A percentile compares a stretch with the other conserved stretches of the same genome.
Conservation (phyloP, 345 rosid genomes). For the Erodium maritimum region DNA sequence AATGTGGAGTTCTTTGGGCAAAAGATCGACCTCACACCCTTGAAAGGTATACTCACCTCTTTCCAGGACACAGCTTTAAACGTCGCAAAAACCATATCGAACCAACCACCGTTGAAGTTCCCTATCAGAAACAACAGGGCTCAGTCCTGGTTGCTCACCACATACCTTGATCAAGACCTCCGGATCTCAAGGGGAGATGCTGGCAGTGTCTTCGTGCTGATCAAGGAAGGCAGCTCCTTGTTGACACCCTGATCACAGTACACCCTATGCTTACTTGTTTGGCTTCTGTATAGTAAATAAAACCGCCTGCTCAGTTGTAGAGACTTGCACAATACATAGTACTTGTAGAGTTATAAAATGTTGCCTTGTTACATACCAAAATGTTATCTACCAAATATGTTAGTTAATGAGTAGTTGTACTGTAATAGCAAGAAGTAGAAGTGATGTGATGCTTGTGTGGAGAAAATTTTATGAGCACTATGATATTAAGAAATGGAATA, state of each 20-base stretch:
- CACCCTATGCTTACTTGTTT: background rate
- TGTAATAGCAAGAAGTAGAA: no score
- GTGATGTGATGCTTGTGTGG: no score
- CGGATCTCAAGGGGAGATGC: slow-evolving; percentile 83
- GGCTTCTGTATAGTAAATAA: no score
- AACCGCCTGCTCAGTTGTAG: no score
- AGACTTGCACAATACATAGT: no score
- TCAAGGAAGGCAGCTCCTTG: slow-evolving; percentile 77
- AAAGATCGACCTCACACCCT: slow-evolving; percentile 55
- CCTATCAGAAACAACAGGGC: slow-evolving; percentile 49
- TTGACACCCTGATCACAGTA: slow-evolving; percentile 24
- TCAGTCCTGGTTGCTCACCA: slow-evolving; percentile 79
- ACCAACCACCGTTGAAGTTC: slow-evolving; percentile 79
- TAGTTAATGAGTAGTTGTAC: no score
- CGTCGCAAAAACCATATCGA: slow-evolving; percentile 74
- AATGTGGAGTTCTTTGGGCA: slow-evolving; percentile 78
- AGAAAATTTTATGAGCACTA: no score
- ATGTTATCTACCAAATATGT: no score
- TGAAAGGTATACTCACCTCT: slow-evolving; percentile 59
- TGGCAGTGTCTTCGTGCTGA: slow-evolving; percentile 73
- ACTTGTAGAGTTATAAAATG: no score
- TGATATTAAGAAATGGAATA: no score
- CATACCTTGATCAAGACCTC: slow-evolving; percentile 77
- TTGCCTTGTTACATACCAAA: no score
- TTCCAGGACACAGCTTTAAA: slow-evolving; percentile 81